Conservation (phyloP, 768 basidiomycete genomes). For the Pisolithus marmoratus region DNA sequence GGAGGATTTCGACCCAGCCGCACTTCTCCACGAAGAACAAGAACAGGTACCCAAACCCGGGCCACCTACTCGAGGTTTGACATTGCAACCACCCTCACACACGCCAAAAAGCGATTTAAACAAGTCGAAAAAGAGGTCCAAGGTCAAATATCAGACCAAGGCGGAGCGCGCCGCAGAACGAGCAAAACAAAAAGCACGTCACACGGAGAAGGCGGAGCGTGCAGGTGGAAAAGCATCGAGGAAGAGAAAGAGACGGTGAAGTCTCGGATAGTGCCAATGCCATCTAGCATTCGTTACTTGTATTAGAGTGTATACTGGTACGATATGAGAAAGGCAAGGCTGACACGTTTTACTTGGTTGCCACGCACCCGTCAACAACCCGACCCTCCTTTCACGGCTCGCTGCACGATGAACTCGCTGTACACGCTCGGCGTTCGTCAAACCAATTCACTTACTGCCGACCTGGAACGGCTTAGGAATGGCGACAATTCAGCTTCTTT, state of each 20-base stretch:
- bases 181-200: conserved; percentile 56
- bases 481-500: conserved; percentile 79
- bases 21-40: conserved; percentile 44
- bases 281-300: background rate
- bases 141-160: conserved; percentile 64
- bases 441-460: conserved; percentile 80
- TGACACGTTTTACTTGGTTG: conserved; percentile 5
- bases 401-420: conserved; percentile 79
- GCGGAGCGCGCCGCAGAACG: conserved; percentile 56
- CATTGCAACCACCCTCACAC: background rate
- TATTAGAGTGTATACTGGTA: background rate
- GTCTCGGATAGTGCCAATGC: conserved; percentile 3
- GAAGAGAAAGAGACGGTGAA: conserved; percentile 24
- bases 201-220: conserved; percentile 65
- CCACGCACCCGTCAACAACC: background rate
- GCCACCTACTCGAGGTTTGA: background rate
- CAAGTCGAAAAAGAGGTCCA: conserved; percentile 23
- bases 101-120: conserved; percentile 13
- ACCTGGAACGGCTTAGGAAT: conserved; percentile 75
- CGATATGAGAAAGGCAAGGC: background rate
- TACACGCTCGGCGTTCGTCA: conserved; percentile 93
- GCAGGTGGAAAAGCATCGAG: conserved; percentile 58
- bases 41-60: conserved; percentile 15
- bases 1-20: conserved; percentile 82
- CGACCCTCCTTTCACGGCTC: conserved; percentile 8